Base-by-base conservation (phyloP, 2,329 filamentous ascomycete genomes). In the Phialemoniopsis sp. region DNA sequence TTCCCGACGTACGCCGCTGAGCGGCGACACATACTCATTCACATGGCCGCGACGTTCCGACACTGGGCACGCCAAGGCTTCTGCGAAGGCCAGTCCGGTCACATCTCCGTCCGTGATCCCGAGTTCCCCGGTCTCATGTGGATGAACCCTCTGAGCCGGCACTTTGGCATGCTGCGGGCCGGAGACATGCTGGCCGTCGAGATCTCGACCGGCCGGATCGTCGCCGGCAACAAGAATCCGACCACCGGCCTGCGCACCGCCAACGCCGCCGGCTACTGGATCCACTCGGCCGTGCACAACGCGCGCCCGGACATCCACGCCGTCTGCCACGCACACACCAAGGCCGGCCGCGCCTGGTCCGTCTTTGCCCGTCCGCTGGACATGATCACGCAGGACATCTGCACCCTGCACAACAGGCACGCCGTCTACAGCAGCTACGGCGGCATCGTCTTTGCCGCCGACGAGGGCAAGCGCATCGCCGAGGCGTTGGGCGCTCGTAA, bases 351-450 rank as follows among this genome's bases (percentile, higher is more conserved):
- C 34, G 82, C 83, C 2, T 87, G 82, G 80, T 77, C 73, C 38
- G 68, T 70, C 2, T 87, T 88, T 52, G 80, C 70, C 2, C 68
- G 64, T 18, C 76, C 74, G 3, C 64, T 88, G 14, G 82, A 87
- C 43, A 87, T 87, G 82, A 64, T 87, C 39, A 85, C 77, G 38
- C 82, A 80, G 62, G 84, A 81, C 56, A 73, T 82, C 4, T 78
- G 75, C 52, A 78, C 78, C 48, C 73, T 88, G 46, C 76, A 85
- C 57, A 71, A 78, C 14, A 73, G 76, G 5, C 56, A 82, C 51
- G 70, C 76, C 12, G 76, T 84, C 13, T 82, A 85, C 53, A 55
- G 68, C 10, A 72, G 77, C 8, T 85, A 82, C 53, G 66, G 63
- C 32, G 70, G 69, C 45, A 68, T 73, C 48, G 70, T 72, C 2